Evolutionary conservation across 768 basidiomycete species (phyloP).

Genomic region (Roridomyces roridus): DNA sequence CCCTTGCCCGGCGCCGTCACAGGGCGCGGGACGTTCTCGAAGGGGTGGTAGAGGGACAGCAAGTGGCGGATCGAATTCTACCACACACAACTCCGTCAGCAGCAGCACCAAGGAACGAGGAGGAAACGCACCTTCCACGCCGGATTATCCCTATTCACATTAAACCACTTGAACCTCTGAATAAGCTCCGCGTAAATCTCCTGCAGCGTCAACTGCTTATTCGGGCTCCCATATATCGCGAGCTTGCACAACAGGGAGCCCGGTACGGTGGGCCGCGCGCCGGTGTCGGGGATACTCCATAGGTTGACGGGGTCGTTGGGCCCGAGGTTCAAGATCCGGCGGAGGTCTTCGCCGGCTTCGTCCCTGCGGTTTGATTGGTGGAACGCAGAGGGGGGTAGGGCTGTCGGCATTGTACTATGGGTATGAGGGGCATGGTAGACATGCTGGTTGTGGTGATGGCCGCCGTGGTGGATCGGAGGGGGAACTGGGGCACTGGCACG

Average conservation of each 20-base stretch:
- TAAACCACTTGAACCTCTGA: slow-evolving; percentile 61
- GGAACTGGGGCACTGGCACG: neutral
- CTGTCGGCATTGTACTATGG: neutral
- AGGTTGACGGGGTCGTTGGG: slow-evolving; percentile 38
- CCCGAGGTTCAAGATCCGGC: slow-evolving; percentile 45
- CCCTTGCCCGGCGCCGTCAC: slow-evolving; percentile 77
- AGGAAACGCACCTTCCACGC: slow-evolving; percentile 64
- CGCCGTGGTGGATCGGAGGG: neutral
- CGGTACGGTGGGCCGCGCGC: slow-evolving; percentile 42
- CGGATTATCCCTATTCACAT: slow-evolving; percentile 42
- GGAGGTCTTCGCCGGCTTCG: slow-evolving; percentile 51
- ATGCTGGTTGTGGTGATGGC: neutral
- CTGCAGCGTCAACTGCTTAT: slow-evolving; percentile 61
- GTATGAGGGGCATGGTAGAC: neutral
- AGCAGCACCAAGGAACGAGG: neutral
- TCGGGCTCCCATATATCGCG: slow-evolving; percentile 68
- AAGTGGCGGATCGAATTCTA: slow-evolving; percentile 53
- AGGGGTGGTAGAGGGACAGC: slow-evolving; percentile 57
- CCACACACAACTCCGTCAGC: no score
- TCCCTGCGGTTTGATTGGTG: slow-evolving; percentile 18
- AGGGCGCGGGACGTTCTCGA: slow-evolving; percentile 58
- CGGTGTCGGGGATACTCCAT: slow-evolving; percentile 48
- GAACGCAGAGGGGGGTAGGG: slow-evolving; percentile 13
- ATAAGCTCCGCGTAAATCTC: slow-evolving; percentile 67
- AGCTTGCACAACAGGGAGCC: slow-evolving; percentile 52